Conservation (phyloP, 73 alveolate genomes). For the Paramecium tetraurelia region DNA sequence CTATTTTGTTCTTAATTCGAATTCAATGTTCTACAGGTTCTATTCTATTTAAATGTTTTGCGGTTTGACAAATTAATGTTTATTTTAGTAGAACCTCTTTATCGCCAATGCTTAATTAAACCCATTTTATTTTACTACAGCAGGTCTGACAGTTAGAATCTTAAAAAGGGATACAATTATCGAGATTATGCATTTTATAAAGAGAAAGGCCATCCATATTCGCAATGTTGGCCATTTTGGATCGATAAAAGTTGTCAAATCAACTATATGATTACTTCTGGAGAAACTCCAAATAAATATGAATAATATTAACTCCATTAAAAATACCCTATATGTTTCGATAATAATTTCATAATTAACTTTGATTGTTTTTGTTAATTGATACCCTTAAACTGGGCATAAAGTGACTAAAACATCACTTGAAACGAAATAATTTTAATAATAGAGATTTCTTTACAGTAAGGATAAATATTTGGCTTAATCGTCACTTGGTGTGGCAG, state of each 20-base stretch:
- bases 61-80: slow-evolving; percentile 7
- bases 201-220: not conserved
- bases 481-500: not conserved
- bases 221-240: not conserved
- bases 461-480: slow-evolving; percentile 16
- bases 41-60: not conserved
- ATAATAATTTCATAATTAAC: not conserved
- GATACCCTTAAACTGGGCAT: slow-evolving; percentile 22
- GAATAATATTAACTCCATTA: not conserved
- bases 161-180: not conserved
- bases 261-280: not conserved
- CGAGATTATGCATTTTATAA: not conserved
- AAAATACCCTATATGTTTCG: not conserved
- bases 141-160: slow-evolving; percentile 27
- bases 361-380: not conserved
- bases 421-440: not conserved
- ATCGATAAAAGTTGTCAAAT: not conserved
- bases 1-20: not conserved
- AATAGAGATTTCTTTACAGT: not conserved
- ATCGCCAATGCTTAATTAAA: slow-evolving; percentile 33
- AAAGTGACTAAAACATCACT: not conserved
- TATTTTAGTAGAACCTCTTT: not conserved
- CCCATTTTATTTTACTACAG: slow-evolving; percentile 9
- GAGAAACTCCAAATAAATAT: not conserved
- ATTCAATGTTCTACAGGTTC: not conserved